A percentile compares a stretch with the other conserved stretches of the same genome.
These are phyloP conservation scores for Typha latifolia DNA, from an alignment of 176 grass and related monocot species.

Conservation along the genomic window DNA sequence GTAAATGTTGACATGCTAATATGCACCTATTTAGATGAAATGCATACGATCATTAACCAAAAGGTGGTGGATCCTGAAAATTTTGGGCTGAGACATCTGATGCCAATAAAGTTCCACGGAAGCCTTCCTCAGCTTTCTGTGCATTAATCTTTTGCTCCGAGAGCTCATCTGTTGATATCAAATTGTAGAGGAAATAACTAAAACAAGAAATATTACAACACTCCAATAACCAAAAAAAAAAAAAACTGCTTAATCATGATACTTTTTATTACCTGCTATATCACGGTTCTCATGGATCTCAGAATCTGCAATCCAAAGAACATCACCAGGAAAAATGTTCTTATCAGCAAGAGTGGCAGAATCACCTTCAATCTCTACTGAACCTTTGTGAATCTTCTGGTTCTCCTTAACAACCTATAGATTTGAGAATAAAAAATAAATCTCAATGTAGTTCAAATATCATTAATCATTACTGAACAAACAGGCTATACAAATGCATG, in stretches of 20 bases:
- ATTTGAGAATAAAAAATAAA: not conserved
- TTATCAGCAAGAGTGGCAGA: constrained; percentile 80
- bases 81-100: constrained; percentile 33
- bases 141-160: constrained; percentile 44
- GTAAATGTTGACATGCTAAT: not conserved
- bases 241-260: not conserved
- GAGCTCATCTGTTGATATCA: constrained; percentile 65
- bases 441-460: no score
- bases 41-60: not conserved
- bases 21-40: not conserved
- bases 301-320: constrained; percentile 86
- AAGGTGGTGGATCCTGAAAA: constrained; percentile 7
- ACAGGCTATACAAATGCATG: no score
- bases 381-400: constrained; percentile 93
- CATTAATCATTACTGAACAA: no score
- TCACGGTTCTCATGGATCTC: constrained; percentile 91
- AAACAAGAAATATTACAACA: not conserved
- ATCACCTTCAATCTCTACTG: constrained; percentile 78
- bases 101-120: constrained; percentile 86
- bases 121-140: constrained; percentile 67
- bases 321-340: constrained; percentile 84
- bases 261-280: constrained; percentile 65
- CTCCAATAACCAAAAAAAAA: no score
- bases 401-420: constrained; percentile 97
- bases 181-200: not conserved